Evolutionary conservation across 176 grass and related monocot species (phyloP).

Genomic region (Oryza coarctata): DNA sequence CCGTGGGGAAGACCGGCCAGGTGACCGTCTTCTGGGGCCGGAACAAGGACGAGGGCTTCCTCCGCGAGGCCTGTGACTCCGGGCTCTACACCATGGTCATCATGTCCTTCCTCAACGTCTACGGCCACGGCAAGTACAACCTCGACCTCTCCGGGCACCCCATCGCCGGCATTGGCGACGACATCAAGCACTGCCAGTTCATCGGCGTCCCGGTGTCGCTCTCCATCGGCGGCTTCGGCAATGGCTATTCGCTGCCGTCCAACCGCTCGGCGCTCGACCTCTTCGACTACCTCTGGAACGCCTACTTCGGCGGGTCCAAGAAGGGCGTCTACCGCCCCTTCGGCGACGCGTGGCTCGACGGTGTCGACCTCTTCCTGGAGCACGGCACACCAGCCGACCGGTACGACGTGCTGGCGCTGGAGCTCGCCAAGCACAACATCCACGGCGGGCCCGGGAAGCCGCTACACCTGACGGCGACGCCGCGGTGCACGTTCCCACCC

Average conservation of each 20-base stretch:
- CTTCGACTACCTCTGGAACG: neutral
- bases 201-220: neutral
- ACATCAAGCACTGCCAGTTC: neutral
- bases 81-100: neutral
- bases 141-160: neutral
- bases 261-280: neutral
- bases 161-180: neutral
- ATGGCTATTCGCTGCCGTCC: neutral
- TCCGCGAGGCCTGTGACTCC: neutral
- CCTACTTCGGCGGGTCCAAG: neutral
- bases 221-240: neutral
- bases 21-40: neutral
- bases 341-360: neutral
- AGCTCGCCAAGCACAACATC: neutral
- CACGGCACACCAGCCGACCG: neutral
- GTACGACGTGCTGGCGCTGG: neutral
- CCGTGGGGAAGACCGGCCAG: neutral
- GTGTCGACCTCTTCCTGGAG: neutral
- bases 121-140: neutral
- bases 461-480: neutral
- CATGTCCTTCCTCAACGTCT: neutral
- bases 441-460: neutral
- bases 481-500: slow-evolving; percentile 12
- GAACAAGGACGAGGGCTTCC: neutral
- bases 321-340: neutral